Base-by-base conservation (phyloP, 371 early-diverging fungal species). In the Thermomucor indicae-seudaticae region DNA sequence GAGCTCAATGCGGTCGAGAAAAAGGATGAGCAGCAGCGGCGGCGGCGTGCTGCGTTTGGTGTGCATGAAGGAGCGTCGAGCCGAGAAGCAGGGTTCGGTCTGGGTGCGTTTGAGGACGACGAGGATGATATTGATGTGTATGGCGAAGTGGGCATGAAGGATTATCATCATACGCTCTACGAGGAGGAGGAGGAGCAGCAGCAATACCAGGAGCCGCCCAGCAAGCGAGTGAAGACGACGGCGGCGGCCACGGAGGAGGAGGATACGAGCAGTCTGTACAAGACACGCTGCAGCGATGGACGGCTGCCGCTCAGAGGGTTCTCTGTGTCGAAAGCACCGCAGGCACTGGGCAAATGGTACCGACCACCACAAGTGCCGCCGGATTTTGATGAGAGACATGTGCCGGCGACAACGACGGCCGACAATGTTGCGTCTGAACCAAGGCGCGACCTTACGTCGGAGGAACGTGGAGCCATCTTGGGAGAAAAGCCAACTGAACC, bases 401-500 rank as follows among this genome's bases (percentile, higher is more conserved):
- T 40, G 12, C 65, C 46, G 12, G 35, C 20, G n/a, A 27, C 12
- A 3, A 30, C 10, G 7, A 25, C 31, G 20, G 25, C 27, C 14
- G 23, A n/a, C 22, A 30, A 12, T 17, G 29, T 35, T 19, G 39
- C 40, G 30, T 38, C 44, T 22, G 50, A 24, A 39, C 60, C 45
- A 34, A 60, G 55, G 34, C 53, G 51, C 47, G 52, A 61, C 28
- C 55, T 82, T 43, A 72, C 79, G 6, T 70, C 83, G n/a, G 89
- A 91, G 31, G 72, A 80, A 49, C 78, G 89, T 17, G 81, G 85
- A 1, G 59, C 70, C 16, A 70, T 83, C 3, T 64, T 89, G 3
- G 92, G 89, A 0, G 92, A 92, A 53, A 82, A 77, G 28, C 79
- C 81, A 0, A 75, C 87, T 16, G 88, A 88, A 8, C 51, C 67